phyloP scores from a whole-genome alignment of 352 stramenopile genomes.

The Phytopythium kandeliae region DNA sequence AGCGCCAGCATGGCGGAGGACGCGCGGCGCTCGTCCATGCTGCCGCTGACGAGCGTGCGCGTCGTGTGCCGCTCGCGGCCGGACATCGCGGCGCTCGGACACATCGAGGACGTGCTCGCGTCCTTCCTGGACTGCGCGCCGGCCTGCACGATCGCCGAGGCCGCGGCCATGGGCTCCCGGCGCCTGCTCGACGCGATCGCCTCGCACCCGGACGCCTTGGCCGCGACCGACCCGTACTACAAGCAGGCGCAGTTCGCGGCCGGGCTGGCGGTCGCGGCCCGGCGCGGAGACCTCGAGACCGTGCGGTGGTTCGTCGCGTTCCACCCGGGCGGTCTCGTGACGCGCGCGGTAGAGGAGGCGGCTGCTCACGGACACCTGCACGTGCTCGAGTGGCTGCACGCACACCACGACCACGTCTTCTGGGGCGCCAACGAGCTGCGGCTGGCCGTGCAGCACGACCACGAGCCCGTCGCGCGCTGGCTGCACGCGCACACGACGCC shows the following conservation, averaged over 20 bases:
- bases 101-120: too few relatives aligned
- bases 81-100: slow-evolving; percentile 9
- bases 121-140: too few relatives aligned
- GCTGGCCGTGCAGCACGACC: slow-evolving; percentile 7
- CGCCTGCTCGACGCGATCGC: too few relatives aligned
- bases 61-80: slow-evolving; percentile 10
- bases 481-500: slow-evolving; percentile 19
- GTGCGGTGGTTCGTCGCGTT: slow-evolving; percentile 8
- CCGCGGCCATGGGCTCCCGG: slow-evolving; percentile 12
- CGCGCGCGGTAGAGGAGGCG: slow-evolving; percentile 9
- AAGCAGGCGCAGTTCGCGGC: slow-evolving; percentile 9
- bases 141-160: slow-evolving; percentile 11
- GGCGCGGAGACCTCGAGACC: background rate
- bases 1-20: too few relatives aligned
- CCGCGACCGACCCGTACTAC: slow-evolving; percentile 6
- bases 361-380: slow-evolving; percentile 5
- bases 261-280: background rate
- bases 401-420: slow-evolving; percentile 18
- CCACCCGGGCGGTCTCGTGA: slow-evolving; percentile 8
- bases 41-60: slow-evolving; percentile 9
- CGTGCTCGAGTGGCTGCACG: slow-evolving; percentile 8
- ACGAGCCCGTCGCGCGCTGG: slow-evolving; percentile 13
- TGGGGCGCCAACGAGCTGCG: slow-evolving; percentile 27
- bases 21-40: slow-evolving; percentile 18
- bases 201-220: background rate